Evolutionary conservation across 371 early-diverging fungal genomes (phyloP).

Genomic region (Choanephora cucurbitarum): DNA sequence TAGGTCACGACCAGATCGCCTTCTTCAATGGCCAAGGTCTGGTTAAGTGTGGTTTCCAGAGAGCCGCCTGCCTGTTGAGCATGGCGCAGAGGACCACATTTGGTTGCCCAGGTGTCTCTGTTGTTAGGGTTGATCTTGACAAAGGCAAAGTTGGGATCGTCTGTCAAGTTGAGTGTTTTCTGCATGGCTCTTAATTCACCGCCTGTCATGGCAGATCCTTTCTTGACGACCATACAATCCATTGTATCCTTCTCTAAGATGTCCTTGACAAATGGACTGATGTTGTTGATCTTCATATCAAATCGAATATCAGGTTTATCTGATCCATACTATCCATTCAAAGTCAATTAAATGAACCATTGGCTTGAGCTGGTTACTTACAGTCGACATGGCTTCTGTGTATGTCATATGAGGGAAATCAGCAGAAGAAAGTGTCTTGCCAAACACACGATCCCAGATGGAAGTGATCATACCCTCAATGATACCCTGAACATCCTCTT

Average conservation of each 20-base stretch:
- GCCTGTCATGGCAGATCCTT: conserved; percentile 39
- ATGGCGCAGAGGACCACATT: conserved; percentile 36
- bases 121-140: conserved; percentile 63
- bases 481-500: conserved; percentile 68
- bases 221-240: conserved; percentile 51
- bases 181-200: conserved; percentile 42
- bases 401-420: conserved; percentile 79
- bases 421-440: conserved; percentile 46
- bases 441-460: conserved; percentile 68
- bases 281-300: conserved; percentile 65
- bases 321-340: conserved; percentile 85
- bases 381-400: conserved; percentile 76
- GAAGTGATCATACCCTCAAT: conserved; percentile 75
- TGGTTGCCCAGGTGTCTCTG: conserved; percentile 55
- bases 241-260: conserved; percentile 24
- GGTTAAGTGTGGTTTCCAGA: conserved; percentile 30
- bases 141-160: conserved; percentile 46
- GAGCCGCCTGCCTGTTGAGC: conserved; percentile 22
- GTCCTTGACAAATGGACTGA: conserved; percentile 34
- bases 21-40: conserved; percentile 38
- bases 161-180: conserved; percentile 28
- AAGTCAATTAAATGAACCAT: not conserved
- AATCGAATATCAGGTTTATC: conserved; percentile 91
- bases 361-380: too few species aligned
- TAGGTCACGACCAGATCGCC: conserved; percentile 67